Evolutionary conservation across 176 grass and related monocot species (phyloP), one percentile per base, ranked within the genome.

Genomic region (Carex pumila): DNA sequence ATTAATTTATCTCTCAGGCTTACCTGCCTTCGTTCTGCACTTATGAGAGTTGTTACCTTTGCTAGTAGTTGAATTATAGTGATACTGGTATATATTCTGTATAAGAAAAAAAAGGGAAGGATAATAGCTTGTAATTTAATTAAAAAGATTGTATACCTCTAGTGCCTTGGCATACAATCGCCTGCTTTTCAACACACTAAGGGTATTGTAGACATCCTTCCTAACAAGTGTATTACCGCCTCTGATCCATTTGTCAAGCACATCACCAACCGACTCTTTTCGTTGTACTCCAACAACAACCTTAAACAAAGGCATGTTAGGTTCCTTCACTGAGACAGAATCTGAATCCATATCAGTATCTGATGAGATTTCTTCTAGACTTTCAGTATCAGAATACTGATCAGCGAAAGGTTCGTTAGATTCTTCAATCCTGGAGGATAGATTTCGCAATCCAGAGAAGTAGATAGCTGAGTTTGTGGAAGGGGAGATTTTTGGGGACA

Each of bases 151-250:
- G 43, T 59, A 69, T 41, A 81, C 72, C 65, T 78, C 61, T 69
- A 79, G 62, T 36, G 84, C 55, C 56, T 76, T 79, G 43, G 61
- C 8, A 19, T 76, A 78, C 19, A 65, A 47, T 14, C 70, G 55
- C 12, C 81, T 65, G 72, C 43, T 85, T 78, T 61, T 85, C 37
- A 85, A 74, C 72, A 61, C 29, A 59, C 55, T 60, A 58, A 85
- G 30, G 17, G 55, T 85, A 61, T 18, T 34, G 22, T 66, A 15
- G 62, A 83, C 41, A 83, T 83, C 81, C 61, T 83, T 66, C 39
- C 21, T 47, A 30, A 18, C 49, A 19, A 83, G 19, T 32, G 43
- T 18, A 83, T 83, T 83, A 9, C 81, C 81, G 0, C 12, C 37
- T 29, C 47, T 54, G 43, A 83, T 63, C 81, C 81, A 83, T 31